These are phyloP conservation scores for Vanderwaltozyma yarrowii DNA, from an alignment of 805 yeast genomes.

Conservation along the genomic window DNA sequence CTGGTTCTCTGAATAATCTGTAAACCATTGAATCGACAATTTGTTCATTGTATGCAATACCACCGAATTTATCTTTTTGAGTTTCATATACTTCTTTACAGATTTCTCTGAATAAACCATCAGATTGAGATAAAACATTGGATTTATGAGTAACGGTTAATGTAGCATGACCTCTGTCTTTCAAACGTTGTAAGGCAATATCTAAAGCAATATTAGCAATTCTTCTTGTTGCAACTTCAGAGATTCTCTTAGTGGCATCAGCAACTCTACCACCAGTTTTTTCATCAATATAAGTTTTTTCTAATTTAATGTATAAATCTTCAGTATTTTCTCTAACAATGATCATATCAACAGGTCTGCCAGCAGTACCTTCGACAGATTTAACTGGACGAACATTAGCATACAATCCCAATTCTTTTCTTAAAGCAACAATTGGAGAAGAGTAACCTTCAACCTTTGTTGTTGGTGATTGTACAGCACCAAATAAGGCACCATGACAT, in stretches of 20 bases:
- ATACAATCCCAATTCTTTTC: conserved; percentile 88
- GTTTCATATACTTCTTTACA: conserved; percentile 36
- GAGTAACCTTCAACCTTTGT: conserved; percentile 93
- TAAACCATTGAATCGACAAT: conserved; percentile 99
- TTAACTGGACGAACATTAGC: conserved; percentile 98
- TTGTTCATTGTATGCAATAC: conserved; percentile 77
- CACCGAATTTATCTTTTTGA: conserved; percentile 45
- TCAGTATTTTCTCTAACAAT: conserved; percentile 98
- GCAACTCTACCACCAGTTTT: conserved; percentile 84
- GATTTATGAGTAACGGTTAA: conserved; percentile 93
- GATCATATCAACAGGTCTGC: conserved; percentile 91
- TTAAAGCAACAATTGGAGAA: conserved; percentile 96
- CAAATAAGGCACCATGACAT: conserved; percentile 96
- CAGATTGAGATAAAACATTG: conserved; percentile 83
- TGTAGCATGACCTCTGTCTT: conserved; percentile 51
- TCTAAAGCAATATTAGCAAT: conserved; percentile 89
- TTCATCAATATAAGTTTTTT: conserved; percentile 52
- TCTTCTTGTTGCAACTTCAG: conserved; percentile 74
- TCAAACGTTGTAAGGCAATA: conserved; percentile 84
- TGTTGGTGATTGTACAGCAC: conserved; percentile 94
- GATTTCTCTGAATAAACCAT: conserved; percentile 93
- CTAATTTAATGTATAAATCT: conserved; percentile 93
- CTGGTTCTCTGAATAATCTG: conserved; percentile 97
- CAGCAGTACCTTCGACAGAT: conserved; percentile 66
- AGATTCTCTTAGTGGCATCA: conserved; percentile 94